Base-by-base conservation (phyloP, 164 flowering plant species). In the Liquidambar formosana region DNA sequence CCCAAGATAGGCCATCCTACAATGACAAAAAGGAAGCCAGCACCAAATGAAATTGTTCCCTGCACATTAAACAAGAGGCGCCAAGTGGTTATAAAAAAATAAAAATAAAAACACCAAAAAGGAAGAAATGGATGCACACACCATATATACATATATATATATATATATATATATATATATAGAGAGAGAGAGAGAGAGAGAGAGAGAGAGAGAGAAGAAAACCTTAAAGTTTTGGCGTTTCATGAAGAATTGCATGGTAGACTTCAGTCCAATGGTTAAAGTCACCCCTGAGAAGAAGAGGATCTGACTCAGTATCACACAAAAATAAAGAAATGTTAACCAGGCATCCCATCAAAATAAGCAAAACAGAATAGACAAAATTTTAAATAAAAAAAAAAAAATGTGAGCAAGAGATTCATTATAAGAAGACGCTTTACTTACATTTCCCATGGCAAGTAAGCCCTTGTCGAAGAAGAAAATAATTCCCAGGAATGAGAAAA, bases 391-490 rank as follows among this genome's bases (percentile, higher is more conserved):
- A n/a, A 19, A 46, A 16, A 27, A 52, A n/a, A 8, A 19, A 59
- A n/a, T 19, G 6, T 11, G 10, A 65, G 8, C 44, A 57, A 25
- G 8, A 46, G 47, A 25, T 2, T 6, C 2, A 33, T 33, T 33
- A 2, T 33, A 56, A 33, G 10, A 13, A 18, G 45, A 2, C 23
- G 21, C 13, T 10, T 28, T n/a, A 73, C 97, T 84, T 78, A 95
- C 97, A 85, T 95, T 95, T 81, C 99, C 99, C 94, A 95, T 92
- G 67, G 99, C 94, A 72, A 95, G 88, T 63, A 95, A 78, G 19
- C 97, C 97, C 81, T 92, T 92, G 77, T 95, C 99, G 59, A 95
- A 95, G 70, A 95, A 84, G 74, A 92, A 87, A 41, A 95, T 72
- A 18, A 95, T 75, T 56, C 97, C 99, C 84, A 95, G 76, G 70